phyloP scores from a whole-genome alignment of 805 yeast species.

The Ogataea siamensis region DNA sequence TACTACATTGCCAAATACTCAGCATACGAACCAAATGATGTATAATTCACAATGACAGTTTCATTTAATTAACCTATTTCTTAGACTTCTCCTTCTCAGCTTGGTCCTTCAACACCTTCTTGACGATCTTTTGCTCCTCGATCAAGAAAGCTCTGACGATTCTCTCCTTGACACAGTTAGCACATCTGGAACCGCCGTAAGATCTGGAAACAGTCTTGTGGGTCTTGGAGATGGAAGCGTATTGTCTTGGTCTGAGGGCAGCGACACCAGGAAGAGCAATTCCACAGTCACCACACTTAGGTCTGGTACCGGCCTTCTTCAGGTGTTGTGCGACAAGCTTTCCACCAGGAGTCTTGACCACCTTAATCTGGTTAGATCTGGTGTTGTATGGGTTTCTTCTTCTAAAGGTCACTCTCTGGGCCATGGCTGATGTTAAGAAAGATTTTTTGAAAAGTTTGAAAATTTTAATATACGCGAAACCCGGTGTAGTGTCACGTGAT shows the following conservation, averaged over 20 bases:
- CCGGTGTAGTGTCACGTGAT: slow-evolving; percentile 10
- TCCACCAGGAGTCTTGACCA: slow-evolving; percentile 99
- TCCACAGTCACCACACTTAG: slow-evolving; percentile 89
- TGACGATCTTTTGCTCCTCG: slow-evolving; percentile 99
- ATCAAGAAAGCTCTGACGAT: slow-evolving; percentile 98
- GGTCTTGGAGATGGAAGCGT: slow-evolving; percentile 92
- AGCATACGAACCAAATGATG: slow-evolving; percentile 15
- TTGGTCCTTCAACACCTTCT: slow-evolving; percentile 97
- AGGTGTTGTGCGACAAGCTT: slow-evolving; percentile 96
- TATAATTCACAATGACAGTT: slow-evolving; percentile 12
- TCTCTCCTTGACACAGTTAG: slow-evolving; percentile 99
- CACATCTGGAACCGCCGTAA: slow-evolving; percentile 99
- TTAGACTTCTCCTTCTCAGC: slow-evolving; percentile 76
- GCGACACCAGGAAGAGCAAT: slow-evolving; percentile 65
- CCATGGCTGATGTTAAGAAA: slow-evolving; percentile 52
- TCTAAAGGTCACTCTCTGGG: slow-evolving; percentile 99
- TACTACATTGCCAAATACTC: slow-evolving; percentile 35
- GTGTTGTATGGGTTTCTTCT: slow-evolving; percentile 99
- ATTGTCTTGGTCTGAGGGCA: slow-evolving; percentile 97
- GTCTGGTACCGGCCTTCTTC: slow-evolving; percentile 85
- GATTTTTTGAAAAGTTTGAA: slow-evolving; percentile 11
- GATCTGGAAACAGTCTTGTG: slow-evolving; percentile 99
- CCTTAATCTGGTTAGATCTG: slow-evolving; percentile 99
- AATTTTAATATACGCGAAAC: slow-evolving; percentile 9
- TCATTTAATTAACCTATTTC: slow-evolving; percentile 26